Base-by-base conservation (phyloP, 768 basidiomycete genomes). In the Punctularia strigosozonata region DNA sequence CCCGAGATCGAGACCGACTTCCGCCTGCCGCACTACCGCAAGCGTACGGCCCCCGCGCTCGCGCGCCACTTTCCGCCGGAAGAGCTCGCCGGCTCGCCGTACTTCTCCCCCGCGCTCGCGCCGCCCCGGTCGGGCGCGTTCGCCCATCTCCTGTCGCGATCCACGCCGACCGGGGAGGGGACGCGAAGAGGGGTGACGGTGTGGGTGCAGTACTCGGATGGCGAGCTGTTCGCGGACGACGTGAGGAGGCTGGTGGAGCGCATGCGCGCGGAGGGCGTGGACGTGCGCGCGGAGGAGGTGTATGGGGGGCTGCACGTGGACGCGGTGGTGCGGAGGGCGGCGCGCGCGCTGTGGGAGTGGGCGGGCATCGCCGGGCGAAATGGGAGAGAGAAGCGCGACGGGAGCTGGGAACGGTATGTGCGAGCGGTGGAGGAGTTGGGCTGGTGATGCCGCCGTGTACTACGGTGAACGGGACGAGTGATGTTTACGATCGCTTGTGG, bases 171-270 rank as follows among this genome's bases (percentile, higher is more conserved):
- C 10, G n/a, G n/a, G n/a, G n/a, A n/a, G n/a, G n/a, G n/a, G n/a
- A n/a, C n/a, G n/a, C n/a, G n/a, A n/a, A n/a, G n/a, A n/a, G n/a
- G n/a, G n/a, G n/a, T n/a, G n/a, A 12, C 8, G 13, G 19, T 34
- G 13, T 34, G 12, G 13, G 20, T 34, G 10, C 33, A 34, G 19
- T 34, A 34, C 33, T 10, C 10, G 10, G 33, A 34, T 34, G 7
- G 10, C 8, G 33, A 34, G 19, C 33, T 34, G 19, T 34, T 34
- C 33, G 33, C 33, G 19, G 33, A 34, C 33, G 33, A 34, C 33
- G 18, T 34, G 8, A 8, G 18, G 33, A 34, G 20, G 19, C 19
- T 34, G 33, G 33, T 34, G 8, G 20, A 34, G 33, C 12, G 33
- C 13, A 34, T 34, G 33, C 10, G 20, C 8, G 33, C 10, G 33